A percentile compares a stretch with the other conserved stretches of the same genome.
These are phyloP conservation scores for Penicillium sp. DNA, from an alignment of 2,329 filamentous ascomycete species.

Conservation along the genomic window DNA sequence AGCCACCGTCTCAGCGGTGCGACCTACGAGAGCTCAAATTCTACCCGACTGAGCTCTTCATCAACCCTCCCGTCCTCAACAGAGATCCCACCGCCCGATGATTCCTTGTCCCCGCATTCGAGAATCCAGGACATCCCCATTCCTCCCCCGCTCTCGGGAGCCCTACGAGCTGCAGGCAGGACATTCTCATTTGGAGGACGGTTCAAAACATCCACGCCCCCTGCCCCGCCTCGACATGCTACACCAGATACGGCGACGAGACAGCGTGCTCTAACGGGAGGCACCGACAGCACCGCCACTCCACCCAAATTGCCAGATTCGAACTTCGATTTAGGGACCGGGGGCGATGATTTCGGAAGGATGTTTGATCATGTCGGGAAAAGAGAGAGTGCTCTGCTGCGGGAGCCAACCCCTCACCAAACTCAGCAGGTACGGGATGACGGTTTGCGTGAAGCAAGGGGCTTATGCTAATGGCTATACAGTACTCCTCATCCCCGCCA, in stretches of 20 bases:
- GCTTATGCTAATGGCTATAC: slow-evolving; percentile 19
- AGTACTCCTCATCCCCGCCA: slow-evolving; percentile 27
- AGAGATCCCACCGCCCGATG: slow-evolving; percentile 44
- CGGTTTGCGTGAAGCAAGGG: slow-evolving; percentile 6
- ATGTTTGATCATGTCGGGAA: slow-evolving; percentile 52
- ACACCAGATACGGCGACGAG: slow-evolving; percentile 30
- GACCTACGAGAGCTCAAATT: slow-evolving; percentile 49
- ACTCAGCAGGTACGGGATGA: slow-evolving; percentile 23
- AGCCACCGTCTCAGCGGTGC: slow-evolving; percentile 48
- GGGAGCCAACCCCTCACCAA: slow-evolving; percentile 23
- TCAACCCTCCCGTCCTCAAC: slow-evolving; percentile 57
- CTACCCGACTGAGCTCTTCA: slow-evolving; percentile 54
- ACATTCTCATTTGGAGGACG: slow-evolving; percentile 55
- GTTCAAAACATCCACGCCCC: slow-evolving; percentile 31
- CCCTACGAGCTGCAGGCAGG: slow-evolving; percentile 48
- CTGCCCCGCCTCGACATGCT: slow-evolving; percentile 21
- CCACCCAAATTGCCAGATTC: slow-evolving; percentile 52
- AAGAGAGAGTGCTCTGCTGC: slow-evolving; percentile 26
- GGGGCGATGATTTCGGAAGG: slow-evolving; percentile 48
- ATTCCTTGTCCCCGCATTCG: slow-evolving; percentile 35
- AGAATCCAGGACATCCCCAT: slow-evolving; percentile 44
- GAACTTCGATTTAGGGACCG: slow-evolving; percentile 40
- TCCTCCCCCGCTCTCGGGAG: slow-evolving; percentile 41
- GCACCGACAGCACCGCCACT: slow-evolving; percentile 51
- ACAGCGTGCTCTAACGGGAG: slow-evolving; percentile 51